Conservation (phyloP, 139 green algal genomes). For the Chlamydomonas schloesseri region DNA sequence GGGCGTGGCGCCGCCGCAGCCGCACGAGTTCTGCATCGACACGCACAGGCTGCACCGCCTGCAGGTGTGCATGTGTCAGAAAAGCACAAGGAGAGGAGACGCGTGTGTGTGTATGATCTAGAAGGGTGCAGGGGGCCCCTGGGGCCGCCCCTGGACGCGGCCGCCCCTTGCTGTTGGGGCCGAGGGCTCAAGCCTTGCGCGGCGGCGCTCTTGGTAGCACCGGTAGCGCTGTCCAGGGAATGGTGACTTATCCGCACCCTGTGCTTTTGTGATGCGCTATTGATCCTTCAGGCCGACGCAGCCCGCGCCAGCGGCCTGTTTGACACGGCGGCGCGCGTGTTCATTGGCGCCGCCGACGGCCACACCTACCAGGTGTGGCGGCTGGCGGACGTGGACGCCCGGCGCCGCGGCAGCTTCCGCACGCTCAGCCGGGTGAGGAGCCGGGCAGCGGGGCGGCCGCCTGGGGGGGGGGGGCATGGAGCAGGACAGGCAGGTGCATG, state of each 20-base stretch:
- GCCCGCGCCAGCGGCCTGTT: slow-evolving; percentile 35
- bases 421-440: slow-evolving; percentile 3
- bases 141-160: no score
- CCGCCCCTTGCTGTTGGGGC: no score
- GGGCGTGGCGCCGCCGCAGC: not conserved
- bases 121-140: no score
- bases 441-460: no score
- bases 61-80: slow-evolving; percentile 29
- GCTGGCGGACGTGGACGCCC: slow-evolving; percentile 13
- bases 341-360: slow-evolving; percentile 3
- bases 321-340: slow-evolving; percentile 21
- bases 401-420: slow-evolving; percentile 26
- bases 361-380: slow-evolving; percentile 45
- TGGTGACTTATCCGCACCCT: no score
- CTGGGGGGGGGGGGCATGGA: not conserved
- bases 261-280: no score
- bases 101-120: no score
- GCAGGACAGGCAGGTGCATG: not conserved
- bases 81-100: no score
- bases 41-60: slow-evolving; percentile 28
- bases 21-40: slow-evolving; percentile 35
- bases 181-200: no score
- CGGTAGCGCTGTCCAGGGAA: no score
- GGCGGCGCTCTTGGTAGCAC: no score
- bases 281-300: slow-evolving; percentile 31